Conservation (phyloP, 2,329 filamentous ascomycete genomes). For the Aspergillus fischeri region DNA sequence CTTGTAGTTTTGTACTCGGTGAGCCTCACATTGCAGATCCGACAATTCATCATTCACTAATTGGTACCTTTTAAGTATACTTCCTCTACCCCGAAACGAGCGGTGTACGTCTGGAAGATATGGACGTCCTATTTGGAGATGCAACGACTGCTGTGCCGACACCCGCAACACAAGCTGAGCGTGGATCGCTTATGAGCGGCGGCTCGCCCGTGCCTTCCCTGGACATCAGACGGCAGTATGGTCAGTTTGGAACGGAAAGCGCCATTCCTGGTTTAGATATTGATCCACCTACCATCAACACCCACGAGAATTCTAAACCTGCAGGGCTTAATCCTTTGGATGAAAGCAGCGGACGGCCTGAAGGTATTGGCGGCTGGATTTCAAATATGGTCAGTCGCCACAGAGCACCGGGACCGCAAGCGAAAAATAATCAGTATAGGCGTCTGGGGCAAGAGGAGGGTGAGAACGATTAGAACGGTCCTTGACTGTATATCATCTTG, state of each 20-base stretch:
- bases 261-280: conserved; percentile 79
- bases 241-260: conserved; percentile 54
- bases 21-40: conserved; percentile 42
- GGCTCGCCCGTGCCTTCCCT: conserved; percentile 77
- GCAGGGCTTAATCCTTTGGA: conserved; percentile 31
- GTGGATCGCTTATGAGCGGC: conserved; percentile 72
- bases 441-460: conserved; percentile 46
- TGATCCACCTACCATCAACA: conserved; percentile 64
- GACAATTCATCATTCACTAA: conserved; percentile 2
- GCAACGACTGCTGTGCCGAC: conserved; percentile 79
- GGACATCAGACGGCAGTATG: conserved; percentile 55
- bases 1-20: conserved; percentile 93
- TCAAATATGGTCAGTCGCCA: conserved; percentile 59
- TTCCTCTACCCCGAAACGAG: conserved; percentile 97
- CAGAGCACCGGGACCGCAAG: conserved; percentile 35
- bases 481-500: neutral
- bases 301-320: conserved; percentile 48
- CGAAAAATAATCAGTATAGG: conserved; percentile 40
- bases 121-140: conserved; percentile 92
- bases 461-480: conserved; percentile 16
- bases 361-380: conserved; percentile 67
- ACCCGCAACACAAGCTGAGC: conserved; percentile 71
- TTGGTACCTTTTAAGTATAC: conserved; percentile 61
- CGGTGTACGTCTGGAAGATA: conserved; percentile 91
- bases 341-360: conserved; percentile 33